Conservation (phyloP, 176 grass and related monocot species). For the Bothriochloa decipiens region DNA sequence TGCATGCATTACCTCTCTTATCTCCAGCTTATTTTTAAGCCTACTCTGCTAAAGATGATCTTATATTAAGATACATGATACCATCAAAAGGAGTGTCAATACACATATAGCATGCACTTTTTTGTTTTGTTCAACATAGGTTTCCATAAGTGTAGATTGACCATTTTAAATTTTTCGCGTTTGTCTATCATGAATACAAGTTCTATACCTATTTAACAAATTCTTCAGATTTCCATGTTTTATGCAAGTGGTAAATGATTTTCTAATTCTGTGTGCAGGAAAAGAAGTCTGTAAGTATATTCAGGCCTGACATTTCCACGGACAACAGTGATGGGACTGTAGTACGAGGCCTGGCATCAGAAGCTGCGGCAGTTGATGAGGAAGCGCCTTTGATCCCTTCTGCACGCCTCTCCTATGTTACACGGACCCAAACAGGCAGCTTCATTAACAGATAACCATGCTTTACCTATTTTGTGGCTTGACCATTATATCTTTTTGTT, state of each 20-base stretch:
- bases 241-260: conserved; percentile 20
- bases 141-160: conserved; percentile 17
- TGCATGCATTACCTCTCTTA: conserved; percentile 1
- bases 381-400: conserved; percentile 80
- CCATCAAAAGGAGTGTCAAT: not conserved
- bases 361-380: conserved; percentile 63
- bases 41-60: not conserved
- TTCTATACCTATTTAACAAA: not conserved
- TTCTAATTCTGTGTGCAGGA: conserved; percentile 57
- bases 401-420: conserved; percentile 68
- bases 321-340: conserved; percentile 46
- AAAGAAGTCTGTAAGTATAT: conserved; percentile 63
- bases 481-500: conserved; percentile 23
- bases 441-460: conserved; percentile 65
- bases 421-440: conserved; percentile 64
- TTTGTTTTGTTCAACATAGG: conserved; percentile 16
- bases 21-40: conserved; percentile 8
- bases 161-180: not conserved
- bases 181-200: conserved; percentile 1
- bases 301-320: conserved; percentile 52
- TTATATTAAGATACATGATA: not conserved
- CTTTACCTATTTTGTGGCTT: conserved; percentile 39
- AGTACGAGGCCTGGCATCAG: conserved; percentile 46
- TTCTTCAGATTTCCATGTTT: conserved; percentile 1
- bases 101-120: not conserved